These are phyloP conservation scores for Leishmania arabica DNA, from an alignment of 208 protist species.

Conservation along the genomic window DNA sequence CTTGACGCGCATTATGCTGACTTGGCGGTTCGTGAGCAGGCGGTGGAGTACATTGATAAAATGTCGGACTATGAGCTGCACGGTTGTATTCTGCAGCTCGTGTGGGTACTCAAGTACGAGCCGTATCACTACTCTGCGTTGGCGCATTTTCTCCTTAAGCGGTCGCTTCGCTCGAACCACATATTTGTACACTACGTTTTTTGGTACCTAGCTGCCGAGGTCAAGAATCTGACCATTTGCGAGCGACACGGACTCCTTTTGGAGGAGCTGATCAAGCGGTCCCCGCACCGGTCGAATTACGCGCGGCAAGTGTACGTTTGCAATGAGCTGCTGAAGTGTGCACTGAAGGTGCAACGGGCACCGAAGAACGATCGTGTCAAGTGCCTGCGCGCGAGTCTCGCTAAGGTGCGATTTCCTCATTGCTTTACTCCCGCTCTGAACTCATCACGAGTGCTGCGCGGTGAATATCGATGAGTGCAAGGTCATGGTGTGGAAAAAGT, in stretches of 20 bases:
- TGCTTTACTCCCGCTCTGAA: conserved; percentile 72
- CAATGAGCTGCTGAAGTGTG: conserved; percentile 57
- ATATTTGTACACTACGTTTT: conserved; percentile 85
- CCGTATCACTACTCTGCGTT: conserved; percentile 82
- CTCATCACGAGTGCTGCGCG: conserved; percentile 63
- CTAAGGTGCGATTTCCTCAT: conserved; percentile 52
- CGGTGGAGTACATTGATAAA: conserved; percentile 54
- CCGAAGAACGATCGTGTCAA: conserved; percentile 58
- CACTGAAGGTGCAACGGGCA: conserved; percentile 52
- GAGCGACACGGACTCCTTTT: conserved; percentile 86
- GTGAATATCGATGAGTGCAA: conserved; percentile 91
- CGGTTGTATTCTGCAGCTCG: conserved; percentile 82
- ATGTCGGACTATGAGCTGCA: conserved; percentile 78
- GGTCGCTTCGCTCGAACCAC: conserved; percentile 71
- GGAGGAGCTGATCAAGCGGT: conserved; percentile 77
- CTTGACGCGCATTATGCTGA: conserved; percentile 78
- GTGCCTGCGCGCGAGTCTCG: conserved; percentile 47
- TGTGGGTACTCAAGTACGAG: conserved; percentile 89
- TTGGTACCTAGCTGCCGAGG: conserved; percentile 90
- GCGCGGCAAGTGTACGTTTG: conserved; percentile 66
- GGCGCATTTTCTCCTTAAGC: conserved; percentile 65
- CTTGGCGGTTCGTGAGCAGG: conserved; percentile 67
- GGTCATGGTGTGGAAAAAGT: conserved; percentile 94
- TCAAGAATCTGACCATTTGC: conserved; percentile 62
- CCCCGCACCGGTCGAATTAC: conserved; percentile 53